phyloP scores from a whole-genome alignment of 148 eudicot genomes.

The Vaccinium darrowii region DNA sequence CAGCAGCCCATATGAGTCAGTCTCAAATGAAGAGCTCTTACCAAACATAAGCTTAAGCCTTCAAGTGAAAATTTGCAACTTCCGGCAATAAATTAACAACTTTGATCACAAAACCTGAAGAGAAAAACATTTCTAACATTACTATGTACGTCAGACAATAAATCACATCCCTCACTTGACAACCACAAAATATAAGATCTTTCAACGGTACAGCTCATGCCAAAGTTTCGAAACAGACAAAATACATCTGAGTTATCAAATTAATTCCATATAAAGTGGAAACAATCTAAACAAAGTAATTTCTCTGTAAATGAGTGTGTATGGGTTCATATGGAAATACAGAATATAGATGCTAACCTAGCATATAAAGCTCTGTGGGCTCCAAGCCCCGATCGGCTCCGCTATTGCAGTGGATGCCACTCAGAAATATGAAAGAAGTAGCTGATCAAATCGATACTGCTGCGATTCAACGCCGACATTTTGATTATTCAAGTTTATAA shows the following conservation, averaged over 20 bases:
- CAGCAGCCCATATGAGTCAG: slow-evolving; percentile 83
- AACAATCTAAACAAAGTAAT: neutral
- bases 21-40: slow-evolving; percentile 33
- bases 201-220: neutral
- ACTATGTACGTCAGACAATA: slow-evolving; percentile 1
- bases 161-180: neutral
- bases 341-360: slow-evolving; percentile 12
- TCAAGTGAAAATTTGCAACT: slow-evolving; percentile 12
- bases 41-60: slow-evolving; percentile 24
- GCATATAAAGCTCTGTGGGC: slow-evolving; percentile 16
- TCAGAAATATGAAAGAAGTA: slow-evolving; percentile 53
- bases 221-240: neutral
- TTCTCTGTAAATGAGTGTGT: neutral
- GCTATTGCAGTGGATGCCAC: slow-evolving; percentile 62
- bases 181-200: neutral
- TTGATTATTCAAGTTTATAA: slow-evolving; percentile 24
- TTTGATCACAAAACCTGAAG: slow-evolving; percentile 30
- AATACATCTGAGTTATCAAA: neutral
- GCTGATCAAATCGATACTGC: slow-evolving; percentile 34
- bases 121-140: neutral
- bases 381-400: slow-evolving; percentile 19
- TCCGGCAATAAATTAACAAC: neutral
- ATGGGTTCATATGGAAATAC: neutral
- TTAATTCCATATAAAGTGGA: neutral
- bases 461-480: slow-evolving; percentile 42